Evolutionary conservation across 805 yeast species (phyloP), one percentile per base, ranked within the genome.

Genomic region (Zygotorulaspora danielsina): DNA sequence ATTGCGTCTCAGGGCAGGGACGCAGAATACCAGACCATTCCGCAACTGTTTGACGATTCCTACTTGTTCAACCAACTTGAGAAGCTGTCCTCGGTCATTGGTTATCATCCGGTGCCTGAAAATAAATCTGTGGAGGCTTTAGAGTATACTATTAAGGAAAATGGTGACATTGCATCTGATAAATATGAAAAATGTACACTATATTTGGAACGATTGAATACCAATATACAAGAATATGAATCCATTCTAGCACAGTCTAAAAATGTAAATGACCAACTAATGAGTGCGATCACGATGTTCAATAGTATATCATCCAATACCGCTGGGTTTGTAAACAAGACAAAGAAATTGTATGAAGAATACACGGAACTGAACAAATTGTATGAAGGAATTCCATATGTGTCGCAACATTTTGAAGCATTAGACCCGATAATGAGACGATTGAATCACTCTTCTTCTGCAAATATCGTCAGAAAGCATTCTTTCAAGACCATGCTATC

Each of bases 381-480:
- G 18, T 76, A 84, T 48, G 73, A 74, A 36, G 68, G 73, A 10
- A 84, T 87, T 5, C 71, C 79, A 4, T 54, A 60, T 13, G 82
- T 81, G 34, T 68, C 90, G 41, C 59, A 67, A 13, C 70, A 78
- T 38, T 89, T 86, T 57, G 88, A 83, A 47, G 69, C 76, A 15
- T 65, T 90, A 38, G 95, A 87, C 38, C 66, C 73, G 3, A 79
- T 86, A 28, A 81, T 85, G 25, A 73, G 78, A 41, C 70, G 72
- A 29, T 71, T 90, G 45, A 82, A 87, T 48, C 73, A 78, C 18
- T 79, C 85, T 2, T 86, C 85, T 1, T 75, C 81, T n/a, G 44
- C 63, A 13, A 72, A 69, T 32, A 71, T 82, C 24, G 88, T 88
- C 3, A 70, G 75, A 32, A 71, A 72, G 41, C 70, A 72, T 16